A percentile compares a stretch with the other conserved stretches of the same genome.
Evolutionary conservation across 768 basidiomycete species (phyloP).

Genomic region (Cystobasidium tubakii): DNA sequence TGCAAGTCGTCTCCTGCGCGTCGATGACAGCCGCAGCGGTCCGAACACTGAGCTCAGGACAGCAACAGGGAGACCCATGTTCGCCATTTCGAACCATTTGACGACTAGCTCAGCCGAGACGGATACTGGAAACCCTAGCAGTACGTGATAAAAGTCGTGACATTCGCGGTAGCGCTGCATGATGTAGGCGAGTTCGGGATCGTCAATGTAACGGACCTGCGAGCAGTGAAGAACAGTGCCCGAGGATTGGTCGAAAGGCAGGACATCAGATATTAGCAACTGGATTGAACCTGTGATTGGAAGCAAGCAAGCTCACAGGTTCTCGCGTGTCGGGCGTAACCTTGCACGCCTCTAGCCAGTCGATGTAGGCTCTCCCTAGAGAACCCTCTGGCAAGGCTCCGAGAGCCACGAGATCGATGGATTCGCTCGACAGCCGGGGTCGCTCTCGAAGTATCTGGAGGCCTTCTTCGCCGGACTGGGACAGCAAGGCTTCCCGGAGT

Average conservation of each 20-base stretch:
- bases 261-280: no score
- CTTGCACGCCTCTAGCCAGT: slow-evolving; percentile 80
- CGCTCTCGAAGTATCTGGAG: slow-evolving; percentile 73
- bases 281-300: no score
- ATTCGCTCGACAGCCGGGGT: slow-evolving; percentile 70
- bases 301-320: slow-evolving; percentile 58
- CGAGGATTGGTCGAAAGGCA: no score
- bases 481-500: slow-evolving; percentile 45
- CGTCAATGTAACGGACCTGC: slow-evolving; percentile 87
- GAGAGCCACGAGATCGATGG: slow-evolving; percentile 66
- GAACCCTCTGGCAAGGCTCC: slow-evolving; percentile 67
- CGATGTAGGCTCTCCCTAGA: slow-evolving; percentile 76
- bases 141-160: slow-evolving; percentile 94
- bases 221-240: slow-evolving; percentile 16
- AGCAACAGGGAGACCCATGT: slow-evolving; percentile 83
- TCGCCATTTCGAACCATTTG: slow-evolving; percentile 89
- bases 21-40: slow-evolving; percentile 62
- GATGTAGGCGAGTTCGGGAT: slow-evolving; percentile 92
- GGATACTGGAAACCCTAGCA: slow-evolving; percentile 79
- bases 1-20: slow-evolving; percentile 60
- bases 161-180: slow-evolving; percentile 97
- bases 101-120: slow-evolving; percentile 87
- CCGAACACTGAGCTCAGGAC: slow-evolving; percentile 72
- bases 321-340: slow-evolving; percentile 91
- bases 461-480: slow-evolving; percentile 63